Evolutionary conservation across 163 green algal genomes (phyloP).

Genomic region (Scenedesmus sp.): DNA sequence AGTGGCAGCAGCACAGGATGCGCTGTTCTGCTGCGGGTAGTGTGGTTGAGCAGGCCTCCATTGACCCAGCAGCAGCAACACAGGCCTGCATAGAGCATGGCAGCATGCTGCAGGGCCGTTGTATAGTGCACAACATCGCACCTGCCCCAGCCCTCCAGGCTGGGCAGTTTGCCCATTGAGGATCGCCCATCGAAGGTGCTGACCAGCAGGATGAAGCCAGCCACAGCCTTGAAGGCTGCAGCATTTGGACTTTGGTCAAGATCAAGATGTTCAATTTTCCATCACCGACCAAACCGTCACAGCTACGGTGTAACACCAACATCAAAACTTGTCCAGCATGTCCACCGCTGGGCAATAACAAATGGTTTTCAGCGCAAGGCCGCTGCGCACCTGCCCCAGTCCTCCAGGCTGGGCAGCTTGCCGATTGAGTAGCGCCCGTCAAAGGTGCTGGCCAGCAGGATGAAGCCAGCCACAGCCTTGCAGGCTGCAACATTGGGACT

Average conservation of each 20-base stretch:
- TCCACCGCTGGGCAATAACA: too few species aligned
- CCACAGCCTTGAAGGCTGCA: conserved; percentile 7
- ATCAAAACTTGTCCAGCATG: too few species aligned
- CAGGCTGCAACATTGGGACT: background rate
- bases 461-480: conserved; percentile 19
- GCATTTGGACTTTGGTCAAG: too few species aligned
- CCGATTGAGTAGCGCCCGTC: background rate
- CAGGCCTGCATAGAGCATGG: too few species aligned
- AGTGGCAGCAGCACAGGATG: background rate
- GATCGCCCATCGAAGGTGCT: conserved; percentile 20
- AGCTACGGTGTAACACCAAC: too few species aligned
- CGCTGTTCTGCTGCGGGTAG: background rate
- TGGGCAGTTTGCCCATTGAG: background rate
- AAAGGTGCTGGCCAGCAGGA: conserved; percentile 50
- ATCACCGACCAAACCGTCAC: too few species aligned
- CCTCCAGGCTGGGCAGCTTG: conserved; percentile 32
- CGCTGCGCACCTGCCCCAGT: conserved; percentile 40
- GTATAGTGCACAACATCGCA: background rate
- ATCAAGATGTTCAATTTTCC: too few species aligned
- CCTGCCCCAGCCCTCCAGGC: conserved; percentile 52
- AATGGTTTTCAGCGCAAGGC: background rate
- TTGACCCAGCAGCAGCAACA: background rate
- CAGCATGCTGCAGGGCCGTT: too few species aligned
- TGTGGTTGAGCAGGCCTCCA: background rate
- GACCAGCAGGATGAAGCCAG: conserved; percentile 47